phyloP scores from a whole-genome alignment of 179 eudicot genomes.

The Beta macrorhiza region DNA sequence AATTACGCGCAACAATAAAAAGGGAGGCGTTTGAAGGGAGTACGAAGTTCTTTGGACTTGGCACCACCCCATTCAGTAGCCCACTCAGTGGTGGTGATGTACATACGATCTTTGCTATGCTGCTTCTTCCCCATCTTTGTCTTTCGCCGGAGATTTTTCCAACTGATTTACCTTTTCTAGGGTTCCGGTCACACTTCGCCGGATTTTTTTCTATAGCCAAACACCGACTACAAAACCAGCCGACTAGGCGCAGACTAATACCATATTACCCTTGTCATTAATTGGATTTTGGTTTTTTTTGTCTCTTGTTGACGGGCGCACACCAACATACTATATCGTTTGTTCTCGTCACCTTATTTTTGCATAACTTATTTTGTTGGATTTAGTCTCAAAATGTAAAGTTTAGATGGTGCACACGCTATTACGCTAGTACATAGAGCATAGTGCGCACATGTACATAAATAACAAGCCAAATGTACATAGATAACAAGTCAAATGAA shows the following conservation, averaged over 20 bases:
- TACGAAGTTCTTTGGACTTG: constrained; percentile 59
- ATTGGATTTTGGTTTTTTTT: no score
- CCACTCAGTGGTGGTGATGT: constrained; percentile 91
- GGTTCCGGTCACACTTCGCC: constrained; percentile 24
- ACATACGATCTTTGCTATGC: constrained; percentile 98
- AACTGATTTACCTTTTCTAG: constrained; percentile 16
- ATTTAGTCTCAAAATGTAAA: no score
- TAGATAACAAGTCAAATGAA: no score
- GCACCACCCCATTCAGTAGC: constrained; percentile 99
- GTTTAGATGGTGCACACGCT: no score
- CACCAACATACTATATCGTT: no score
- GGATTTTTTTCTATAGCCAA: background rate
- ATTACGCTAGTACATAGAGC: no score
- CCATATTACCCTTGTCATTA: no score
- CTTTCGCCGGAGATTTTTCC: background rate
- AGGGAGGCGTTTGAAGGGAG: constrained; percentile 95
- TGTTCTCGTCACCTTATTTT: no score
- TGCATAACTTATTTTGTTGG: no score
- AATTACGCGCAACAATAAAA: constrained; percentile 97
- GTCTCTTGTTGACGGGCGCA: no score
- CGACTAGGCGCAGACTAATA: background rate
- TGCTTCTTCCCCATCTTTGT: constrained; percentile 93
- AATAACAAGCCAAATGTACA: no score
- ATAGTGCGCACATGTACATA: no score
- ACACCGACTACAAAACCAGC: background rate